These are phyloP conservation scores for Brettanomyces nanus DNA, from an alignment of 805 yeast genomes.

Conservation along the genomic window DNA sequence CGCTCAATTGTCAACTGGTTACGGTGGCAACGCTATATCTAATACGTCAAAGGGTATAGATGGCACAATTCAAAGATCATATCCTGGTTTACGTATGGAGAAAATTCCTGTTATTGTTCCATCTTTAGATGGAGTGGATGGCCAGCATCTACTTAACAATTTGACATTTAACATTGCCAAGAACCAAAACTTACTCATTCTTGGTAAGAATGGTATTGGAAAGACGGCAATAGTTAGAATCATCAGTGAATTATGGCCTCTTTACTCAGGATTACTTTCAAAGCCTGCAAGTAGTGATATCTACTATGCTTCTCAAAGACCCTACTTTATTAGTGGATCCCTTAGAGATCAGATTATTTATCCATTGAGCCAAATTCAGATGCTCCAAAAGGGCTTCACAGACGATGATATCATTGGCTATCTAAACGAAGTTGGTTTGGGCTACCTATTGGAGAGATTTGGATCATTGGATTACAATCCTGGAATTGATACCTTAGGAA, in stretches of 20 bases:
- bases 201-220: slow-evolving; percentile 88
- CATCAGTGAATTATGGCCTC: slow-evolving; percentile 87
- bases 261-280: slow-evolving; percentile 70
- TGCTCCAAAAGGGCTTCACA: slow-evolving; percentile 60
- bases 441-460: slow-evolving; percentile 66
- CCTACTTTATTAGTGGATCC: slow-evolving; percentile 74
- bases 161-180: slow-evolving; percentile 53
- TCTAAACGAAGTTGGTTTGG: slow-evolving; percentile 69
- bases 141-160: slow-evolving; percentile 52
- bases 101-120: slow-evolving; percentile 80
- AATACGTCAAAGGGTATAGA: slow-evolving; percentile 38
- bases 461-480: slow-evolving; percentile 39
- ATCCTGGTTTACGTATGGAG: slow-evolving; percentile 75
- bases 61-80: slow-evolving; percentile 76
- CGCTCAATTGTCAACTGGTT: slow-evolving; percentile 12
- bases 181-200: slow-evolving; percentile 64
- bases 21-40: slow-evolving; percentile 1
- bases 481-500: neutral
- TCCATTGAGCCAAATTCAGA: slow-evolving; percentile 71
- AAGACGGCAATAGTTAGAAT: slow-evolving; percentile 80
- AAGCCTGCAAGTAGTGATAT: slow-evolving; percentile 66
- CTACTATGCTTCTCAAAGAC: slow-evolving; percentile 75
- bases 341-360: slow-evolving; percentile 87
- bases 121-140: slow-evolving; percentile 46
- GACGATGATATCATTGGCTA: slow-evolving; percentile 65